phyloP scores from a whole-genome alignment of 306 rosid genomes.

The Senna tora region DNA sequence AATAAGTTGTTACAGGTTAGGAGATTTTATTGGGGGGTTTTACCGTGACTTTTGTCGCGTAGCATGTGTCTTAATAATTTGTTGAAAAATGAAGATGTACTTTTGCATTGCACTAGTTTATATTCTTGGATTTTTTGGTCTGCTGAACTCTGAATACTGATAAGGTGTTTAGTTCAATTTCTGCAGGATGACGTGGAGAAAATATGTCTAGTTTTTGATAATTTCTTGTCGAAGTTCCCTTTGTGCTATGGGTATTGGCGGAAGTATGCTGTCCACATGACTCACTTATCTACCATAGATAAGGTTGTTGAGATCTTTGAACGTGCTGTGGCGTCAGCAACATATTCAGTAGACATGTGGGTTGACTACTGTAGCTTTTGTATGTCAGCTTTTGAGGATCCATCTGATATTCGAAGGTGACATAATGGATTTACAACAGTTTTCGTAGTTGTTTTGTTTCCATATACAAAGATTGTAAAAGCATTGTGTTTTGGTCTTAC shows the following conservation, averaged over 20 bases:
- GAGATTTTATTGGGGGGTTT: neutral
- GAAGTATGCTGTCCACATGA: constrained; percentile 69
- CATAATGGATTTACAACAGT: neutral
- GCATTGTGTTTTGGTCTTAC: neutral
- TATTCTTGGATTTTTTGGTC: constrained; percentile 31
- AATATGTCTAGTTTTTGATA: constrained; percentile 62
- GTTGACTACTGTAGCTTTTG: constrained; percentile 77
- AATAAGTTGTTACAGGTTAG: no score
- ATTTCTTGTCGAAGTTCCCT: constrained; percentile 79
- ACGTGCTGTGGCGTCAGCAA: constrained; percentile 68
- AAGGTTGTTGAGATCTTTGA: constrained; percentile 83
- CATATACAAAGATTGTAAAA: constrained; percentile 1
- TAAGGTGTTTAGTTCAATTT: constrained; percentile 34
- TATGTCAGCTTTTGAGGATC: constrained; percentile 73
- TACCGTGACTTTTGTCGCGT: neutral
- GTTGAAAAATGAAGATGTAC: neutral
- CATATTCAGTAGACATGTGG: constrained; percentile 75
- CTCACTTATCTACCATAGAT: constrained; percentile 57
- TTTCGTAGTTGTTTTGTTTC: neutral
- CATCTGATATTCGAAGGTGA: constrained; percentile 83
- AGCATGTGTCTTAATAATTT: neutral
- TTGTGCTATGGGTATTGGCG: constrained; percentile 93
- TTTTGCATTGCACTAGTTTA: neutral
- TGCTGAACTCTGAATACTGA: constrained; percentile 27
- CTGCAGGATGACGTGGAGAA: constrained; percentile 70